Evolutionary conservation across 2,329 filamentous ascomycete genomes (phyloP).

Genomic region (Beauveria varroae): DNA sequence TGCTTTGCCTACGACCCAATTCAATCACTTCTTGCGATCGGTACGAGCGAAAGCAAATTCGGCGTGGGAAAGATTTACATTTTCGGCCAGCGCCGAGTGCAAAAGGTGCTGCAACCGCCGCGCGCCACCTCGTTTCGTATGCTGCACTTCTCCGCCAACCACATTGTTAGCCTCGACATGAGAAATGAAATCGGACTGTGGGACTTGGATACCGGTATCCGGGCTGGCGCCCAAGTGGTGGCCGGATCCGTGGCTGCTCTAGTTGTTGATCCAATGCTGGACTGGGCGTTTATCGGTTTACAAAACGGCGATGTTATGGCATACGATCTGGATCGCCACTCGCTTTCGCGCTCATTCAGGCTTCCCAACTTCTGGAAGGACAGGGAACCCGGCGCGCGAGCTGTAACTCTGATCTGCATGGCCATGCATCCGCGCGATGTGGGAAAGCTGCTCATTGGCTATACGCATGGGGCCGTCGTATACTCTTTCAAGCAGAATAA

Average conservation of each 20-base stretch:
- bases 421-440: conserved; percentile 88
- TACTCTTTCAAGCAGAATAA: conserved; percentile 94
- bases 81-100: conserved; percentile 74
- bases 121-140: conserved; percentile 67
- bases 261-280: conserved; percentile 79
- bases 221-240: conserved; percentile 63
- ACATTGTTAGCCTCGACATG: conserved; percentile 74
- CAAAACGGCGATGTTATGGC: conserved; percentile 78
- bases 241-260: conserved; percentile 69
- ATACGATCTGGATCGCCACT: conserved; percentile 85
- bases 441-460: conserved; percentile 85
- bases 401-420: conserved; percentile 61
- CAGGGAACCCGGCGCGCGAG: conserved; percentile 57
- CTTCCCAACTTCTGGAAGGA: conserved; percentile 84
- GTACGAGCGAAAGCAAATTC: conserved; percentile 80
- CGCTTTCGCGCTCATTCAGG: conserved; percentile 61
- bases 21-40: conserved; percentile 86
- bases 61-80: conserved; percentile 84
- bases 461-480: conserved; percentile 76
- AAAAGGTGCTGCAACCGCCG: conserved; percentile 63
- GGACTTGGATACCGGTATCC: conserved; percentile 63
- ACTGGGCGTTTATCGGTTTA: conserved; percentile 84
- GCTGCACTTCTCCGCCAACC: conserved; percentile 79
- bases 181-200: conserved; percentile 82
- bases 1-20: conserved; percentile 87